Evolutionary conservation across 106 monocot species (phyloP), one percentile per base, ranked within the genome.

Genomic region (Allium fistulosum): DNA sequence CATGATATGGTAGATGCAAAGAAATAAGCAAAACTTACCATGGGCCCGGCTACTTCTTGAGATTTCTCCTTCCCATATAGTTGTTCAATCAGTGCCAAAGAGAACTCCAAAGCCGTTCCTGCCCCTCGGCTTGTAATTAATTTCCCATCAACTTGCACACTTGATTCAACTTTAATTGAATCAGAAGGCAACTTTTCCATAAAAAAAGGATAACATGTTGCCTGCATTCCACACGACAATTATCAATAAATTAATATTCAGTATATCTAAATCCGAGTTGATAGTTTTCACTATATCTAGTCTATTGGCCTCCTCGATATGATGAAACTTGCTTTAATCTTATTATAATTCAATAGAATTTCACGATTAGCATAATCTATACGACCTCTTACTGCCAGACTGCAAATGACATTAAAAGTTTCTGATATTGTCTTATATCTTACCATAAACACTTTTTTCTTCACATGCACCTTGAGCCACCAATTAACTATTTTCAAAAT

Each of bases 31-130:
- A 37, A 37, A 37, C 37, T 71, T 82, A 96, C 88, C 92, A 97
- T 79, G 6, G 78, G 81, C 17, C 76, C 76, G 7, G 80, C 85
- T 77, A 86, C 86, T 74, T 97, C 86, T 28, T 82, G 78, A 12
- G 84, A 82, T 70, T 87, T 97, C 50, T 86, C 83, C 69, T 92
- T 95, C 37, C 86, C 88, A 74, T 84, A 96, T 3, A 96, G 69
- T 18, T 82, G 71, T 49, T 97, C 86, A 4, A 97, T 83, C 80
- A 97, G 79, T 14, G 74, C 71, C 74, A 97, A 22, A 58, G 80
- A 60, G 65, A 82, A 92, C 80, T 97, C 96, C 28, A 88, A 82
- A 7, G 88, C 68, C 27, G 96, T 96, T 26, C 88, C 96, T 48
- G 96, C 58, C 53, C 91, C 96, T 9, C 80, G 75, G 72, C 96